Evolutionary conservation across 495 filamentous ascomycete species (phyloP).

Genomic region (Penicillium manginii): DNA sequence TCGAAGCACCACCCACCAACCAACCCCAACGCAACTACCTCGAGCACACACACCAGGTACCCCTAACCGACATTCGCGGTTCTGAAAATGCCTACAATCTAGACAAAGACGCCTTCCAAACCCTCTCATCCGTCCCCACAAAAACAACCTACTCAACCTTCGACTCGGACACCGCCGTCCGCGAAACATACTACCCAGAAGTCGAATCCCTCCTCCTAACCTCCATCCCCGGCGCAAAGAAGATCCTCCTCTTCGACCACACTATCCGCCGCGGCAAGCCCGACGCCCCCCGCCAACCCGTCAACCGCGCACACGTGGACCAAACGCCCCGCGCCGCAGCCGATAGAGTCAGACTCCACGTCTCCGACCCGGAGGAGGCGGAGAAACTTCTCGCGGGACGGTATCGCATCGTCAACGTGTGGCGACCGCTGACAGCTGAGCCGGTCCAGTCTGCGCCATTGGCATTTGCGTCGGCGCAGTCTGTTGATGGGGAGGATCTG

Average conservation of each 20-base stretch:
- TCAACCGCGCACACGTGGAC: slow-evolving; percentile 79
- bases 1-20: slow-evolving; percentile 64
- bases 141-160: slow-evolving; percentile 59
- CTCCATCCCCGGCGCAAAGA: slow-evolving; percentile 61
- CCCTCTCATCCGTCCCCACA: slow-evolving; percentile 55
- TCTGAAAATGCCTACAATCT: slow-evolving; percentile 64
- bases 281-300: slow-evolving; percentile 61
- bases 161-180: slow-evolving; percentile 63
- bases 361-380: slow-evolving; percentile 58
- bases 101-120: slow-evolving; percentile 73
- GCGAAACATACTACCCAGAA: slow-evolving; percentile 79
- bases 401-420: slow-evolving; percentile 86
- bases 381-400: slow-evolving; percentile 60
- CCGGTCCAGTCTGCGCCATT: slow-evolving; percentile 72
- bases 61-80: slow-evolving; percentile 69
- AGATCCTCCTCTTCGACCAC: slow-evolving; percentile 85
- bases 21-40: slow-evolving; percentile 64
- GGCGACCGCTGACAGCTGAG: slow-evolving; percentile 72
- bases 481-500: slow-evolving; percentile 61
- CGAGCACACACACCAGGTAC: slow-evolving; percentile 46
- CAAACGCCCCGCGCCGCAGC: slow-evolving; percentile 69
- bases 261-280: slow-evolving; percentile 71
- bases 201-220: slow-evolving; percentile 67
- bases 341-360: slow-evolving; percentile 67
- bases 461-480: slow-evolving; percentile 66